These are phyloP conservation scores for Geosmithia putterillii DNA, from an alignment of 2,329 filamentous ascomycete species.

Conservation along the genomic window DNA sequence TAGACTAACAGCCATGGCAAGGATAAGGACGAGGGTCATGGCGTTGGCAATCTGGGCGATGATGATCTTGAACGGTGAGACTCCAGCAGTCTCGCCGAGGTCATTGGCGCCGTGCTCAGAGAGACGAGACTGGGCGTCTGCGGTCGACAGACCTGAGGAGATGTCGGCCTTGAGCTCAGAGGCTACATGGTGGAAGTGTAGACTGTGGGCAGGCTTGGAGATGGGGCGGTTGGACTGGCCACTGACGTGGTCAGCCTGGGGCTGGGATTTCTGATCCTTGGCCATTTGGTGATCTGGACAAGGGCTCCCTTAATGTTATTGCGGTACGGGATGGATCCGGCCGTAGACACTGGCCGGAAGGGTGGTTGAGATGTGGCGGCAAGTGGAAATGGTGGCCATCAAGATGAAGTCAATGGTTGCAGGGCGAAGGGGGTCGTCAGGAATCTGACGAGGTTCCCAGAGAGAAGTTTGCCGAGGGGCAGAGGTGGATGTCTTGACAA, in stretches of 20 bases:
- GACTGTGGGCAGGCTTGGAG: conserved; percentile 48
- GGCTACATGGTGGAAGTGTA: conserved; percentile 36
- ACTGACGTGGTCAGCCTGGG: conserved; percentile 10
- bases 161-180: conserved; percentile 39
- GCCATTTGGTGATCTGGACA: not conserved
- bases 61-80: conserved; percentile 44
- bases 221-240: conserved; percentile 36
- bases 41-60: conserved; percentile 45
- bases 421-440: too few species aligned
- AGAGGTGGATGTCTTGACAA: too few species aligned
- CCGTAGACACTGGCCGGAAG: not conserved
- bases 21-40: conserved; percentile 45
- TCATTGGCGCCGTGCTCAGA: conserved; percentile 44
- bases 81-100: conserved; percentile 28
- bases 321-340: not conserved
- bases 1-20: conserved; percentile 45
- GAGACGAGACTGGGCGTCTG: conserved; percentile 35
- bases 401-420: not conserved
- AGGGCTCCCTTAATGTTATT: conserved; percentile 1
- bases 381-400: not conserved
- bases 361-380: not conserved
- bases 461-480: too few species aligned
- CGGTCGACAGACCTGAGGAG: conserved; percentile 37
- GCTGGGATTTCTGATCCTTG: not conserved
- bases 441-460: too few species aligned